Conservation (phyloP, 73 alveolate species). For the Effrenium voratum region DNA sequence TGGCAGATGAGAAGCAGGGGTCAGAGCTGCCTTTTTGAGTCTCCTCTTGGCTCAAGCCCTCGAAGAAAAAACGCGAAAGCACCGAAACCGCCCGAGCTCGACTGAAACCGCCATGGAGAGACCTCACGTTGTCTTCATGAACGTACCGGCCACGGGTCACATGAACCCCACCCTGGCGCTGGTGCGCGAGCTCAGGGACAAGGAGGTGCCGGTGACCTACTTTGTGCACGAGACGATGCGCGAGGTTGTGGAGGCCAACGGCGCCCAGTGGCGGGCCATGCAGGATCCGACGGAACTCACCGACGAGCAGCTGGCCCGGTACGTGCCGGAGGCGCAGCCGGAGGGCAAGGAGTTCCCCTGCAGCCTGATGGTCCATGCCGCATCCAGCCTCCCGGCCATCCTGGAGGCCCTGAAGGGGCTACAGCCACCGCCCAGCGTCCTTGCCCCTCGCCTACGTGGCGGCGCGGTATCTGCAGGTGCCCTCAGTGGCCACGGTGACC, state of each 20-base stretch:
- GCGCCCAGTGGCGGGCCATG: slow-evolving; percentile 47
- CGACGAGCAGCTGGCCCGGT: slow-evolving; percentile 26
- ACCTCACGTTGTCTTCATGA: slow-evolving; percentile 78
- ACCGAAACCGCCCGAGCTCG: no score
- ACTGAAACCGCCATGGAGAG: no score
- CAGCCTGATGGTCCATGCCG: no score
- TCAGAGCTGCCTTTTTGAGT: no score
- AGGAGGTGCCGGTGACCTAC: slow-evolving; percentile 16
- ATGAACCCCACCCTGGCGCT: slow-evolving; percentile 85
- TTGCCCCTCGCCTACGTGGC: slow-evolving; percentile 43
- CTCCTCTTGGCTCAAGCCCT: no score
- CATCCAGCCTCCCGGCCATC: slow-evolving; percentile 22
- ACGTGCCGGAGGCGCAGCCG: not conserved
- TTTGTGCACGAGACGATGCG: slow-evolving; percentile 51
- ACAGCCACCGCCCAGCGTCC: slow-evolving; percentile 59
- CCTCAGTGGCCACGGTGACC: slow-evolving; percentile 47
- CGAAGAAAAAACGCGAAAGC: no score
- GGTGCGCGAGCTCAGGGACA: slow-evolving; percentile 37
- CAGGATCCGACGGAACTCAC: slow-evolving; percentile 2
- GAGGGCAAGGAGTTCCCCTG: no score
- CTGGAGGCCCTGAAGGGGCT: slow-evolving; percentile 6
- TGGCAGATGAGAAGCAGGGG: no score
- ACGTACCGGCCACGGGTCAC: slow-evolving; percentile 85
- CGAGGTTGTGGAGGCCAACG: slow-evolving; percentile 50
- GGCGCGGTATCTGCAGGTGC: slow-evolving; percentile 59